A percentile compares a stretch with the other conserved stretches of the same genome.
phyloP scores from a whole-genome alignment of 2,329 filamentous ascomycete genomes.

The Neofusicoccum kwambonambiense region DNA sequence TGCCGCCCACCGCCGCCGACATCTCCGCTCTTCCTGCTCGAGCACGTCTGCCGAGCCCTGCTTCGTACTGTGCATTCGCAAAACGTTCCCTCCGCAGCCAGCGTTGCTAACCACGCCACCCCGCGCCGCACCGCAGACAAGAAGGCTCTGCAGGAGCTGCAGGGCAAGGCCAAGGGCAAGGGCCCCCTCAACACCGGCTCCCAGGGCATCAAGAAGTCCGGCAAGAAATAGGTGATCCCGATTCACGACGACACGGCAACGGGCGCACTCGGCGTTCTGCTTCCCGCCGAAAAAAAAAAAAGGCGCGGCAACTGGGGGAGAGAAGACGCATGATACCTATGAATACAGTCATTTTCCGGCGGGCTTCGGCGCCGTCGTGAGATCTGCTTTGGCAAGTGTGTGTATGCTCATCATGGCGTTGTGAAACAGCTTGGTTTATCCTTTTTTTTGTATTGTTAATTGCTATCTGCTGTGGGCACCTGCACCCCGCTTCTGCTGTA shows the following conservation, averaged over 20 bases:
- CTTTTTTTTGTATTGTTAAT: not conserved
- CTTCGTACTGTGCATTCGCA: not conserved
- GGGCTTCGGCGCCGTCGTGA: not conserved
- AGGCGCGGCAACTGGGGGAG: not conserved
- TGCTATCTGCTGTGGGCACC: not conserved
- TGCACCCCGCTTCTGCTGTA: not conserved
- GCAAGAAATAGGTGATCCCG: conserved; percentile 71
- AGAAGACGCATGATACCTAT: conserved; percentile 3
- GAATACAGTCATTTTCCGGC: not conserved
- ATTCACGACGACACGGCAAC: not conserved
- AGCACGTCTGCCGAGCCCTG: conserved; percentile 9
- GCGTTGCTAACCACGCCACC: not conserved
- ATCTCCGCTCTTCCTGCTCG: not conserved
- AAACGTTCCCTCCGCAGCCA: too few relatives aligned
- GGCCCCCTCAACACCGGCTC: conserved; percentile 80
- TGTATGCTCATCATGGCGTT: not conserved
- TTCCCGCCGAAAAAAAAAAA: not conserved
- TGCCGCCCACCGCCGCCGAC: conserved; percentile 19
- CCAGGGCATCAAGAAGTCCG: conserved; percentile 96
- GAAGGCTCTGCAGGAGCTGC: conserved; percentile 66
- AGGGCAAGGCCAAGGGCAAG: conserved; percentile 80
- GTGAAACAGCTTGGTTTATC: not conserved
- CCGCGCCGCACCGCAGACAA: conserved; percentile 40
- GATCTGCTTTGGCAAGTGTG: not conserved
- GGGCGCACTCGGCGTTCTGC: not conserved